Conservation (phyloP, 2,329 filamentous ascomycete species). For the Fusarium avenaceum region DNA sequence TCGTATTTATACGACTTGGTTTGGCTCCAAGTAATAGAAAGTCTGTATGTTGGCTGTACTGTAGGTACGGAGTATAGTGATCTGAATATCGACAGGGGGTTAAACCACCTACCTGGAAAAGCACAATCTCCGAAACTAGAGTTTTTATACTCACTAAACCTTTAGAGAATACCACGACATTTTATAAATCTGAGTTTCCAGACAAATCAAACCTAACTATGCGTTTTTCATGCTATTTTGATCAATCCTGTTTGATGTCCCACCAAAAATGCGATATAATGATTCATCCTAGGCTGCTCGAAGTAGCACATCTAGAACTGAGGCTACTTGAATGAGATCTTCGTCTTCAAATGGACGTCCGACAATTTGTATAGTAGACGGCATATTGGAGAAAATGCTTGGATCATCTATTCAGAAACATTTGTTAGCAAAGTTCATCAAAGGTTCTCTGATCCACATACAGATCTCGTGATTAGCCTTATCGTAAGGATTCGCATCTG, state of each 20-base stretch:
- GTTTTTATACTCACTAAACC: not conserved
- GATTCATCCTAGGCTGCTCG: not conserved
- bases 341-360: slow-evolving; percentile 27
- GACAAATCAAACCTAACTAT: too few species aligned
- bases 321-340: slow-evolving; percentile 10
- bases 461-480: slow-evolving; percentile 18
- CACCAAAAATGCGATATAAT: not conserved
- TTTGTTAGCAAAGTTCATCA: not conserved
- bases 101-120: not conserved
- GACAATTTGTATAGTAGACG: slow-evolving; percentile 21
- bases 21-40: too few species aligned
- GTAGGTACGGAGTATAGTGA: too few species aligned
- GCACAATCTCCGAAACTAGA: not conserved
- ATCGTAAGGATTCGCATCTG: slow-evolving; percentile 17
- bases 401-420: not conserved
- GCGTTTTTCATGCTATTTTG: too few species aligned
- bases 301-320: not conserved
- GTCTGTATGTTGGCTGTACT: too few species aligned
- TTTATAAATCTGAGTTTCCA: too few species aligned
- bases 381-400: not conserved
- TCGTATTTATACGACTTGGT: too few species aligned
- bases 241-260: not conserved
- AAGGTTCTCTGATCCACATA: not conserved
- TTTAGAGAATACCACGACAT: too few species aligned
- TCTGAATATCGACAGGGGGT: not conserved